Evolutionary conservation across 371 early-diverging fungal species (phyloP).

Genomic region (Amoeboaphelidium protococcarum): DNA sequence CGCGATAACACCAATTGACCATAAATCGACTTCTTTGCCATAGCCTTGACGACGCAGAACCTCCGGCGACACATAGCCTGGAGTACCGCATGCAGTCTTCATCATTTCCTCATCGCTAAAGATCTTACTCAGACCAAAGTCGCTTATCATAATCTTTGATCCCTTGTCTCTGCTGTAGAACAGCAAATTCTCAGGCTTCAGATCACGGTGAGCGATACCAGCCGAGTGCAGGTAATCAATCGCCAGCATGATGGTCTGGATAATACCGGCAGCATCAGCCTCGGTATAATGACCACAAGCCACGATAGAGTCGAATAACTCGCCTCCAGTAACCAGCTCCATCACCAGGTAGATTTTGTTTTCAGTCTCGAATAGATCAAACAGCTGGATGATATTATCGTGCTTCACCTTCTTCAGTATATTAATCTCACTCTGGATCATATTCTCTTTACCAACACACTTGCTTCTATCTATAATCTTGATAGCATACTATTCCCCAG

Average conservation of each 20-base stretch:
- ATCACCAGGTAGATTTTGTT: slow-evolving; percentile 68
- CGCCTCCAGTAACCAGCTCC: slow-evolving; percentile 69
- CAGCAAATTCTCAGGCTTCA: slow-evolving; percentile 60
- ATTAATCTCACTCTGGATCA: slow-evolving; percentile 54
- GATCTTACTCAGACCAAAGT: slow-evolving; percentile 82
- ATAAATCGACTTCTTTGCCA: slow-evolving; percentile 72
- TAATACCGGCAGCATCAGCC: slow-evolving; percentile 41
- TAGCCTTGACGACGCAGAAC: slow-evolving; percentile 46
- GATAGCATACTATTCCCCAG: slow-evolving; percentile 34
- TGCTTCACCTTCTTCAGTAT: slow-evolving; percentile 51
- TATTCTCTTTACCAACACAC: slow-evolving; percentile 36
- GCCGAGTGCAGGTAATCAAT: slow-evolving; percentile 43
- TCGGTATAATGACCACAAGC: slow-evolving; percentile 39
- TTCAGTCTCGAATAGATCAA: slow-evolving; percentile 52
- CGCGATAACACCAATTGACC: slow-evolving; percentile 95
- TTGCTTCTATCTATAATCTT: slow-evolving; percentile 46
- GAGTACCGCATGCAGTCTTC: slow-evolving; percentile 78
- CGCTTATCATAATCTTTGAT: slow-evolving; percentile 59
- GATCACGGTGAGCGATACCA: slow-evolving; percentile 47
- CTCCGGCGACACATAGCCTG: slow-evolving; percentile 90
- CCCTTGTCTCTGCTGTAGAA: slow-evolving; percentile 25
- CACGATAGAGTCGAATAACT: slow-evolving; percentile 73
- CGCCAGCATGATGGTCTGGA: slow-evolving; percentile 29
- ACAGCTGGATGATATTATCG: slow-evolving; percentile 48
- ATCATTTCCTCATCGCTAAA: slow-evolving; percentile 30